Evolutionary conservation across 345 rosid species (phyloP).

Genomic region (Leavenworthia alabamica): DNA sequence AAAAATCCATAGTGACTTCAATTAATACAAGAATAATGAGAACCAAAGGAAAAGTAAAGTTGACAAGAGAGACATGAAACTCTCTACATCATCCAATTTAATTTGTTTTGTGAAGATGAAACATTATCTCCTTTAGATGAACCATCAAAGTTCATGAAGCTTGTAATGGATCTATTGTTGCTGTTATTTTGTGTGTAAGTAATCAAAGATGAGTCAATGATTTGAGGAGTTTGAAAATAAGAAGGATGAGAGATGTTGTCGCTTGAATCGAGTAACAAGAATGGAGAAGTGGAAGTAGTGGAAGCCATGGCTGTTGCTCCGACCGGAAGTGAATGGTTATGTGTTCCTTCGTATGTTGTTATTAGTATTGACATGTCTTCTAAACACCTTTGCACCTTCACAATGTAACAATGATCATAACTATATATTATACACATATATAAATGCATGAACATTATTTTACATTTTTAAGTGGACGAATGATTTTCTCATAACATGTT

Average conservation of each 20-base stretch:
- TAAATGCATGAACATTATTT: too few relatives aligned
- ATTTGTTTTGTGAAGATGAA: conserved; percentile 23
- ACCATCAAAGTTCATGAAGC: conserved; percentile 27
- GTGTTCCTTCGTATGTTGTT: conserved; percentile 48
- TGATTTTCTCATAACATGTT: too few relatives aligned
- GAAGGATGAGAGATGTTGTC: conserved; percentile 25
- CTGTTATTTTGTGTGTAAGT: conserved; percentile 9
- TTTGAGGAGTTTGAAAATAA: neutral
- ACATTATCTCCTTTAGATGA: conserved; percentile 26
- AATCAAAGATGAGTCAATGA: neutral
- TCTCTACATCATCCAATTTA: conserved; percentile 28
- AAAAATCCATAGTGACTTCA: neutral
- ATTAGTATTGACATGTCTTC: conserved; percentile 41
- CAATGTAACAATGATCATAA: neutral
- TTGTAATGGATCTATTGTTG: conserved; percentile 10
- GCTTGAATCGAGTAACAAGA: conserved; percentile 31
- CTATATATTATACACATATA: too few relatives aligned
- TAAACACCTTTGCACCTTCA: conserved; percentile 41
- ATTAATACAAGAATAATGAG: neutral
- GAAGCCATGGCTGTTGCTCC: conserved; percentile 48
- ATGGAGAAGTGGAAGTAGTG: conserved; percentile 32
- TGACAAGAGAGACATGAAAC: neutral
- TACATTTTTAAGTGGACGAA: too few relatives aligned
- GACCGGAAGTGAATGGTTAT: conserved; percentile 42
- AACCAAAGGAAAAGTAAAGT: neutral